Percentiles rank a stretch among this genome's conserved stretches.
Conservation (phyloP, 1,284 basidiomycete genomes). For the Pholiota adiposa region DNA sequence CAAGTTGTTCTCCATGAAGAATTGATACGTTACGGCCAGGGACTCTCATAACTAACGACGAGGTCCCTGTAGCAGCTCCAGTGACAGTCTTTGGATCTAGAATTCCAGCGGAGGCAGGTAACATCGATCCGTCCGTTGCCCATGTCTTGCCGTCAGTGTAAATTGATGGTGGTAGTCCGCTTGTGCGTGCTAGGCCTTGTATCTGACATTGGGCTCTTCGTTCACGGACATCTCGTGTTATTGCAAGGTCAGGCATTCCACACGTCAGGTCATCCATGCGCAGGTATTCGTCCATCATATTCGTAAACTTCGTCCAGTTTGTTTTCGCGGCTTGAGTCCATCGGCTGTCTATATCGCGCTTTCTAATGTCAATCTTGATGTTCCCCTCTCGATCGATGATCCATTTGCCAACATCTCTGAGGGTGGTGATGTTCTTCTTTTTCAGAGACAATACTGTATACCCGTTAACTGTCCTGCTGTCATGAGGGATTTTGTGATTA, state of each 20-base stretch:
- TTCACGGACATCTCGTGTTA: background rate
- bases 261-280: too few relatives aligned
- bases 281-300: too few relatives aligned
- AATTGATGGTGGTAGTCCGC: background rate
- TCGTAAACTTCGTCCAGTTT: too few relatives aligned
- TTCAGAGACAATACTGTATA: too few relatives aligned
- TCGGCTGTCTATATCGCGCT: too few relatives aligned
- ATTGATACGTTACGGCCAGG: conserved; percentile 23
- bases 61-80: conserved; percentile 4
- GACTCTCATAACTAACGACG: conserved; percentile 16
- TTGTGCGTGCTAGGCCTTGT: background rate
- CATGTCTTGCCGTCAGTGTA: conserved; percentile 9
- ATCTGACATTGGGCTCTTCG: conserved; percentile 1
- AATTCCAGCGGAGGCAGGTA: conserved; percentile 20
- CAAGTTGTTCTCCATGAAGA: conserved; percentile 22
- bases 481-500: conserved; percentile 5
- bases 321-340: too few relatives aligned
- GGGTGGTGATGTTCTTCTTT: conserved; percentile 2
- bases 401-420: too few relatives aligned
- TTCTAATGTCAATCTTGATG: too few relatives aligned
- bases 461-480: background rate
- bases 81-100: too few relatives aligned
- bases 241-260: too few relatives aligned
- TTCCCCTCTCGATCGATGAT: too few relatives aligned
- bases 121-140: conserved; percentile 28